Evolutionary conservation across 2,329 filamentous ascomycete species (phyloP).

Genomic region (Neofusicoccum sp.): DNA sequence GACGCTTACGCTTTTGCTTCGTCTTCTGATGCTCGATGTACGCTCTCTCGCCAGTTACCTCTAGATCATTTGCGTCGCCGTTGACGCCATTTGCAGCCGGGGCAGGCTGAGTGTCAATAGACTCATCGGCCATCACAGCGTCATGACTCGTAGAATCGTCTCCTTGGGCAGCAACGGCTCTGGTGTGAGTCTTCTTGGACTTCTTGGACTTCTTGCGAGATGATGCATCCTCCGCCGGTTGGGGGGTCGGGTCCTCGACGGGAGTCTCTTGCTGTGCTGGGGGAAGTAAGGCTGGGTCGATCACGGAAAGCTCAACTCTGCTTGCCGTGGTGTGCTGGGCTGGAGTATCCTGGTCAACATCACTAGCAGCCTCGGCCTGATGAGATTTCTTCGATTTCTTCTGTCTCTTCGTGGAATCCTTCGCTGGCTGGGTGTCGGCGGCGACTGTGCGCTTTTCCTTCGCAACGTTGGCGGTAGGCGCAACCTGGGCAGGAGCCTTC

Average conservation of each 20-base stretch:
- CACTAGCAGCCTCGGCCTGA: neutral
- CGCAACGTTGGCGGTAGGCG: neutral
- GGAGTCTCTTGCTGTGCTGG: neutral
- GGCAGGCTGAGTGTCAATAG: neutral
- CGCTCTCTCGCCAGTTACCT: neutral
- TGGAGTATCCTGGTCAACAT: neutral
- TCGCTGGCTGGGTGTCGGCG: neutral
- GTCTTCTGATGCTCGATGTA: constrained; percentile 14
- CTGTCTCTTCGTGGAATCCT: neutral
- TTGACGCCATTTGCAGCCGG: neutral
- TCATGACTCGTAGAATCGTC: neutral
- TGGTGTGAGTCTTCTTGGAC: neutral
- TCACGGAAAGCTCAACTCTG: constrained; percentile 1
- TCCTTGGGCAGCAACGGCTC: neutral
- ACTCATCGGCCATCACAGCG: neutral
- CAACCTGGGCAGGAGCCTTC: neutral
- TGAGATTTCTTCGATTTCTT: constrained; percentile 2
- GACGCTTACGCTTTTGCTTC: constrained; percentile 16
- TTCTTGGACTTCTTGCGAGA: constrained; percentile 11
- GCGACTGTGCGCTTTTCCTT: neutral
- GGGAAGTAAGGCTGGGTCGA: constrained; percentile 3
- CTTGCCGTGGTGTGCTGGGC: neutral
- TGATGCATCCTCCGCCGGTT: neutral
- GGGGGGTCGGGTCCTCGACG: neutral
- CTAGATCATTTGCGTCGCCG: neutral